A percentile compares a stretch with the other conserved stretches of the same genome.
Conservation (phyloP, 495 filamentous ascomycete genomes). For the Aspergillus nanangensis region DNA sequence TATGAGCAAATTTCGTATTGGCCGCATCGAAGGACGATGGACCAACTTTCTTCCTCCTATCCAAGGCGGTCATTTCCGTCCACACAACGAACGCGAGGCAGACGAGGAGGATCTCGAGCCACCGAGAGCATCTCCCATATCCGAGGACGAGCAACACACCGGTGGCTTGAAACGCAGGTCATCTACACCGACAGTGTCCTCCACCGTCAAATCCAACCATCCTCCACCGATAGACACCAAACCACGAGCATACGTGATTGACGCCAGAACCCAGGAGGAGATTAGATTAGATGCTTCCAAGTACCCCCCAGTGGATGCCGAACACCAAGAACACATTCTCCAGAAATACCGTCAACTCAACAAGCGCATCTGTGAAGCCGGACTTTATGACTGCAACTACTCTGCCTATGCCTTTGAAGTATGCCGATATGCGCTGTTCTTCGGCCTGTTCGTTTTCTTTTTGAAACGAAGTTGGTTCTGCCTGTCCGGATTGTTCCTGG, state of each 20-base stretch:
- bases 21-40: conserved; percentile 78
- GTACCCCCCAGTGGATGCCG: conserved; percentile 75
- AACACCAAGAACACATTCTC: conserved; percentile 71
- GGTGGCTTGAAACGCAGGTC: conserved; percentile 29
- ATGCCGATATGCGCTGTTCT: conserved; percentile 69
- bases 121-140: conserved; percentile 63
- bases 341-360: conserved; percentile 74
- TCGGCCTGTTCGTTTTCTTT: conserved; percentile 56
- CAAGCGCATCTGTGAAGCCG: conserved; percentile 64
- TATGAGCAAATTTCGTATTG: conserved; percentile 83
- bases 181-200: too few species aligned
- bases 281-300: conserved; percentile 71
- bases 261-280: conserved; percentile 68
- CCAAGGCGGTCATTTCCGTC: conserved; percentile 81
- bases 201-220: conserved; percentile 24
- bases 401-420: conserved; percentile 71
- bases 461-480: conserved; percentile 71
- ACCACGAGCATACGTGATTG: conserved; percentile 58
- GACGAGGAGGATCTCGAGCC: conserved; percentile 9
- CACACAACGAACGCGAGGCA: conserved; percentile 33
- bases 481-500: conserved; percentile 69
- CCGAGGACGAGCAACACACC: too few species aligned
- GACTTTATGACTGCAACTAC: conserved; percentile 85
- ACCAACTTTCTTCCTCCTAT: conserved; percentile 87
- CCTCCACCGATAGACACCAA: conserved; percentile 29